Percentiles rank a stretch among this genome's conserved stretches.
Evolutionary conservation across 345 rosid species (phyloP).

Genomic region (Eucalyptus erythrocorys): DNA sequence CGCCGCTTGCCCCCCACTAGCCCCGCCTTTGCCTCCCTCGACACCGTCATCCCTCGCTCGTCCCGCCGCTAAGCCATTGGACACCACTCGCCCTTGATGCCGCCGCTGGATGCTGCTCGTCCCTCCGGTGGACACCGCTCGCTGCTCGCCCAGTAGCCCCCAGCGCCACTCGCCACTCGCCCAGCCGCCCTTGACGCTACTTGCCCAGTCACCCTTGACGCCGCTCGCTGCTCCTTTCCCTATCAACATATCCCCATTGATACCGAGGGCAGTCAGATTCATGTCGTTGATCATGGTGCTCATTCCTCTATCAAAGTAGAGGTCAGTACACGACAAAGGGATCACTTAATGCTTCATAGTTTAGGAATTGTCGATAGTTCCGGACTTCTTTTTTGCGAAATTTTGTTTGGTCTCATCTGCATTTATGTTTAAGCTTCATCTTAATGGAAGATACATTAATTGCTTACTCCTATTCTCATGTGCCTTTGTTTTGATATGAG

Average conservation of each 20-base stretch:
- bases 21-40: too few species aligned
- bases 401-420: background rate
- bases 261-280: constrained; percentile 63
- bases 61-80: too few species aligned
- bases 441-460: background rate
- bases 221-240: too few species aligned
- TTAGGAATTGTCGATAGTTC: background rate
- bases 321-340: constrained; percentile 1
- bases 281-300: constrained; percentile 64
- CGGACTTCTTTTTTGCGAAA: background rate
- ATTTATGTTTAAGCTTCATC: background rate
- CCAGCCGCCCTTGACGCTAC: too few species aligned
- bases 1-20: too few species aligned
- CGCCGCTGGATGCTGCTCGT: too few species aligned
- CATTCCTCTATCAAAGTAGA: constrained; percentile 48
- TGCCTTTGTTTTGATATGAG: background rate
- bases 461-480: background rate
- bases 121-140: too few species aligned
- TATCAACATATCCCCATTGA: constrained; percentile 4
- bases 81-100: too few species aligned
- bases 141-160: too few species aligned
- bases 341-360: background rate
- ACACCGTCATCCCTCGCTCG: too few species aligned
- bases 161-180: too few species aligned
- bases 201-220: too few species aligned